Evolutionary conservation across 2,329 filamentous ascomycete genomes (phyloP).

Genomic region (Xylariaceae sp.): DNA sequence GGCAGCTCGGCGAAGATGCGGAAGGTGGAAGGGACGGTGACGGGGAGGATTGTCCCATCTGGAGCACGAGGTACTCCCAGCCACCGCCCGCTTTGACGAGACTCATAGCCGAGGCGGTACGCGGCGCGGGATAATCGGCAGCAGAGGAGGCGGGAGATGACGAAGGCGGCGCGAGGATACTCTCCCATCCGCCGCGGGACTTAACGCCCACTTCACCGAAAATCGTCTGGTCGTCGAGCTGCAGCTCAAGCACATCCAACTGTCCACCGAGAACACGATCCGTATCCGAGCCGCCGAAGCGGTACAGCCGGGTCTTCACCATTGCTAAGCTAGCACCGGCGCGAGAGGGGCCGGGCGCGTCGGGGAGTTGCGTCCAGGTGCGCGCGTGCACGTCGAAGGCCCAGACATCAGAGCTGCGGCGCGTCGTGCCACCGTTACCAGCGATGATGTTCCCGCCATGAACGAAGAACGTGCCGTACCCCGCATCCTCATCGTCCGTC

Average conservation of each 20-base stretch:
- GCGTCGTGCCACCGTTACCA: constrained; percentile 58
- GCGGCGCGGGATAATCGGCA: constrained; percentile 47
- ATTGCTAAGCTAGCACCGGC: constrained; percentile 66
- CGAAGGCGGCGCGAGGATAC: constrained; percentile 32
- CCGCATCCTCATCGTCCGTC: constrained; percentile 57
- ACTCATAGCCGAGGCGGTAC: constrained; percentile 52
- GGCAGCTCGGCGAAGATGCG: constrained; percentile 48
- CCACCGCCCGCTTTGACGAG: constrained; percentile 56
- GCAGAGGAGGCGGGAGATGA: constrained; percentile 20
- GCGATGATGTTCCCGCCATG: constrained; percentile 70
- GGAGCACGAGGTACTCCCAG: constrained; percentile 58
- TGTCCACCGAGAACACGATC: constrained; percentile 64
- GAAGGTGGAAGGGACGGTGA: constrained; percentile 46
- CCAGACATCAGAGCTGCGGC: constrained; percentile 72
- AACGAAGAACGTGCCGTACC: constrained; percentile 65
- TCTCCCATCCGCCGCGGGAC: constrained; percentile 53
- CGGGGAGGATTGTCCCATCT: constrained; percentile 54
- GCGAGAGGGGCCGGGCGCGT: constrained; percentile 63
- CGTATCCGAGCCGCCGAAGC: constrained; percentile 79
- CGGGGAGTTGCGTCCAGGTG: constrained; percentile 64
- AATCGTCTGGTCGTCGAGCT: constrained; percentile 48
- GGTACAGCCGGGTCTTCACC: constrained; percentile 61
- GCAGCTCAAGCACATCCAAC: constrained; percentile 62
- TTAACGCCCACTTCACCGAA: constrained; percentile 48
- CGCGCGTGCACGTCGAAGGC: constrained; percentile 63